Conservation (phyloP, 371 early-diverging fungal genomes). For the Mortierella sp. region DNA sequence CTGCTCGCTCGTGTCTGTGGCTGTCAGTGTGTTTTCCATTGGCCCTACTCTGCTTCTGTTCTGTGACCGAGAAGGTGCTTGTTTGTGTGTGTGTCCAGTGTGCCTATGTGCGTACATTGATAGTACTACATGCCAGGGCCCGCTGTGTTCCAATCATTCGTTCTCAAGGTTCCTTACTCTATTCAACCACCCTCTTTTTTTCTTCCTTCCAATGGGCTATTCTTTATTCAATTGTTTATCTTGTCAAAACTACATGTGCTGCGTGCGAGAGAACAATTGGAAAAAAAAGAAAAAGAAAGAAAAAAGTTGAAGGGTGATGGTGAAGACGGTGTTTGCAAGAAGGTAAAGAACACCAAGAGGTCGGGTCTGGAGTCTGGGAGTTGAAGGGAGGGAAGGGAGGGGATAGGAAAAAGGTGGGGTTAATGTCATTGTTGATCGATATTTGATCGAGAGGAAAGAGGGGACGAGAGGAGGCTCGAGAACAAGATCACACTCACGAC, state of each 20-base stretch:
- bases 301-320: neutral
- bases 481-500: neutral
- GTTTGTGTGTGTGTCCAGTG: no score
- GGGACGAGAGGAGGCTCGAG: conserved; percentile 1
- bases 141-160: conserved; percentile 6
- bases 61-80: neutral
- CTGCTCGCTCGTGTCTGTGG: no score
- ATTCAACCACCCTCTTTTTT: neutral
- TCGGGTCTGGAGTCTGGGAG: neutral
- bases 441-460: neutral
- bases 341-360: neutral
- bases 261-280: conserved; percentile 9
- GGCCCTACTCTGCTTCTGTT: neutral
- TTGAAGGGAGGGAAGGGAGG: neutral
- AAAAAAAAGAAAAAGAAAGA: neutral
- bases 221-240: neutral
- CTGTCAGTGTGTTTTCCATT: neutral
- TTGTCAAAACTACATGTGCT: conserved; percentile 4
- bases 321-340: neutral
- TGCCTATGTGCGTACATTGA: neutral
- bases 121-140: neutral
- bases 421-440: neutral
- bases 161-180: neutral
- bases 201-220: neutral
- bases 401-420: neutral